Percentiles rank a stretch among this genome's conserved stretches.
Conservation (phyloP, 148 eudicot genomes). For the Chenopodium berlandieri region DNA sequence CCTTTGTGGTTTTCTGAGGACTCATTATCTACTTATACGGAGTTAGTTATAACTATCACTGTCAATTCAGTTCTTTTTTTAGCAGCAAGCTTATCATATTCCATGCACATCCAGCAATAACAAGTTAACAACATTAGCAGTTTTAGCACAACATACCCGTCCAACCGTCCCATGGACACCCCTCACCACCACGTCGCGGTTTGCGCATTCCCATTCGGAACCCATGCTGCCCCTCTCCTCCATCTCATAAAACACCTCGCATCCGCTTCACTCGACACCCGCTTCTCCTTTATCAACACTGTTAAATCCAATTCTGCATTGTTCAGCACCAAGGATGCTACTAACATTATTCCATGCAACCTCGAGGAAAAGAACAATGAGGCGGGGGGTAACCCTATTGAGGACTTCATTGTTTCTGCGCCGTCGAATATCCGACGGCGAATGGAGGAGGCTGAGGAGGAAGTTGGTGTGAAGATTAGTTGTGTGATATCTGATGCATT, state of each 20-base stretch:
- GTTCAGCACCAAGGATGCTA: not conserved
- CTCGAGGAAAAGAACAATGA: conserved; percentile 19
- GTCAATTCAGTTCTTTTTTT: too few relatives aligned
- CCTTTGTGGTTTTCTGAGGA: too few relatives aligned
- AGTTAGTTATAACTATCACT: too few relatives aligned
- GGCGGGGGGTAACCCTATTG: conserved; percentile 28
- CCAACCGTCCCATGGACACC: not conserved
- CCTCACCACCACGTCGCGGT: conserved; percentile 44
- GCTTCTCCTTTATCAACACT: conserved; percentile 46
- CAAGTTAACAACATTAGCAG: too few relatives aligned
- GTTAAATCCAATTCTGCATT: conserved; percentile 24
- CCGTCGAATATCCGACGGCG: conserved; percentile 25
- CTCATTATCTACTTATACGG: too few relatives aligned
- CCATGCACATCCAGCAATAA: too few relatives aligned
- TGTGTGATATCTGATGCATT: conserved; percentile 55
- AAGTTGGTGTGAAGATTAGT: conserved; percentile 35
- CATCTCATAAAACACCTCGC: conserved; percentile 41
- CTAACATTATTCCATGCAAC: conserved; percentile 28
- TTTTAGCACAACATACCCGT: too few relatives aligned
- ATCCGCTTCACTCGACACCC: conserved; percentile 28
- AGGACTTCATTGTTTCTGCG: conserved; percentile 31
- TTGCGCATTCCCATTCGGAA: conserved; percentile 57
- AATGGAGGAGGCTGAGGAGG: conserved; percentile 38
- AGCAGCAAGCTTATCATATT: too few relatives aligned
- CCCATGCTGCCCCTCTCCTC: conserved; percentile 51